Evolutionary conservation across 805 yeast species (phyloP).

Genomic region (Candida khao-thaluensis): DNA sequence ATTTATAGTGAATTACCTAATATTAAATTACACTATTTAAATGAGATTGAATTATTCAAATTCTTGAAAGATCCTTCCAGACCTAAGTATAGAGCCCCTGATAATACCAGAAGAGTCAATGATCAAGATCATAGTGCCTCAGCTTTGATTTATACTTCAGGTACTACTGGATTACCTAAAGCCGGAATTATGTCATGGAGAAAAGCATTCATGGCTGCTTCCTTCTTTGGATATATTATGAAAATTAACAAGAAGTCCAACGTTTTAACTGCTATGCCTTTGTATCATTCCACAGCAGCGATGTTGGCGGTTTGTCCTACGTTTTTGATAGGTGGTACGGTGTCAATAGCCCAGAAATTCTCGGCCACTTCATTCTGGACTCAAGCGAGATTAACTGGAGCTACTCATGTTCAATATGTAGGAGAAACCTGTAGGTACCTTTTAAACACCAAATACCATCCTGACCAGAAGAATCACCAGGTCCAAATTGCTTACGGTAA

Average conservation of each 20-base stretch:
- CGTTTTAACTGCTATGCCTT: conserved; percentile 90
- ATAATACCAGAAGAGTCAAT: conserved; percentile 55
- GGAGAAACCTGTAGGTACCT: conserved; percentile 93
- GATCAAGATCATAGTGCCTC: conserved; percentile 63
- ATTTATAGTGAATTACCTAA: conserved; percentile 38
- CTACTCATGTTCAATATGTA: conserved; percentile 88
- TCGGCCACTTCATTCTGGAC: conserved; percentile 88
- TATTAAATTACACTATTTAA: conserved; percentile 45
- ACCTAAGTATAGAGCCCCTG: conserved; percentile 54
- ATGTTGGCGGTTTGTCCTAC: conserved; percentile 78
- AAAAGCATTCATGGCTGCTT: conserved; percentile 70
- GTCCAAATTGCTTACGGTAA: conserved; percentile 82
- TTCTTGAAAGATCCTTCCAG: conserved; percentile 40
- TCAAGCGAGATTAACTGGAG: conserved; percentile 66
- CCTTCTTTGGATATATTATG: conserved; percentile 67
- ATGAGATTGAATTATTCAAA: conserved; percentile 49
- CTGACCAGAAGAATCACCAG: conserved; percentile 61
- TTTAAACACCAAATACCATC: conserved; percentile 60
- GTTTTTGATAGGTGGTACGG: conserved; percentile 63
- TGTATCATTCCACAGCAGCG: conserved; percentile 93
- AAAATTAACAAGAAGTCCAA: conserved; percentile 53
- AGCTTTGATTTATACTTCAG: conserved; percentile 82
- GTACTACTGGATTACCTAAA: conserved; percentile 93
- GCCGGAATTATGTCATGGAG: conserved; percentile 93
- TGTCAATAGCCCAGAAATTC: conserved; percentile 77